Percentiles rank a stretch among this genome's conserved stretches.
Conservation (phyloP, 2,329 filamentous ascomycete genomes). For the Arthrobotrys megalospora region DNA sequence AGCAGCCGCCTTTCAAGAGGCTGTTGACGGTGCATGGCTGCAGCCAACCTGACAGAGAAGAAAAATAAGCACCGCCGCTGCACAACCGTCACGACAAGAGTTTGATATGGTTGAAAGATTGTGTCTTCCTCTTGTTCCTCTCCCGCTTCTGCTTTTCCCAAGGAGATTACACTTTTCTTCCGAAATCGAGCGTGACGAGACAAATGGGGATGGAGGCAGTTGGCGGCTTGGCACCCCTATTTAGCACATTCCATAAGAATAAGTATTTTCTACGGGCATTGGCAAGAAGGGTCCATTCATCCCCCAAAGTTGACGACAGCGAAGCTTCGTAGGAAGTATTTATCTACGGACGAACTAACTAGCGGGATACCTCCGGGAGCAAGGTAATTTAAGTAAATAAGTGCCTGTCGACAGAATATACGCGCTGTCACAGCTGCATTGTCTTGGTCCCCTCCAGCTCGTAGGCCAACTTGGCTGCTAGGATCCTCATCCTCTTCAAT, state of each 20-base stretch:
- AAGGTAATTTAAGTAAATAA: no score
- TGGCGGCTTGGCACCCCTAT: slow-evolving; percentile 40
- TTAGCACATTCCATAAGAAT: slow-evolving; percentile 16
- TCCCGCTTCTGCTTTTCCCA: neutral
- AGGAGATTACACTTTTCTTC: slow-evolving; percentile 28
- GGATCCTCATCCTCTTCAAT: slow-evolving; percentile 82
- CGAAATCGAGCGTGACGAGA: slow-evolving; percentile 31
- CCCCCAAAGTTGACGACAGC: neutral
- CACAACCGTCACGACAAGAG: neutral
- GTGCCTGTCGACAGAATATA: no score
- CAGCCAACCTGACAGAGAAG: neutral
- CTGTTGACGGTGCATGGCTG: slow-evolving; percentile 7
- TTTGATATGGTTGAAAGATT: neutral
- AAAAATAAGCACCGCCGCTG: neutral
- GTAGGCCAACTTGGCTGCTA: slow-evolving; percentile 74
- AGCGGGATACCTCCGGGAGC: no score
- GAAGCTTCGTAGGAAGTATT: neutral
- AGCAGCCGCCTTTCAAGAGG: neutral
- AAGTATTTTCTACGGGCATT: neutral
- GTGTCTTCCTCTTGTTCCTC: neutral
- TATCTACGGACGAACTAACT: neutral
- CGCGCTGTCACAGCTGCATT: neutral
- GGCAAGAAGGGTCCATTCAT: neutral
- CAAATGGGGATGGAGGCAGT: slow-evolving; percentile 18
- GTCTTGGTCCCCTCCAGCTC: slow-evolving; percentile 75